Percentiles rank a stretch among this genome's conserved stretches.
Evolutionary conservation across 1,284 basidiomycete genomes (phyloP).

Genomic region (Ganoderma lingzhi): DNA sequence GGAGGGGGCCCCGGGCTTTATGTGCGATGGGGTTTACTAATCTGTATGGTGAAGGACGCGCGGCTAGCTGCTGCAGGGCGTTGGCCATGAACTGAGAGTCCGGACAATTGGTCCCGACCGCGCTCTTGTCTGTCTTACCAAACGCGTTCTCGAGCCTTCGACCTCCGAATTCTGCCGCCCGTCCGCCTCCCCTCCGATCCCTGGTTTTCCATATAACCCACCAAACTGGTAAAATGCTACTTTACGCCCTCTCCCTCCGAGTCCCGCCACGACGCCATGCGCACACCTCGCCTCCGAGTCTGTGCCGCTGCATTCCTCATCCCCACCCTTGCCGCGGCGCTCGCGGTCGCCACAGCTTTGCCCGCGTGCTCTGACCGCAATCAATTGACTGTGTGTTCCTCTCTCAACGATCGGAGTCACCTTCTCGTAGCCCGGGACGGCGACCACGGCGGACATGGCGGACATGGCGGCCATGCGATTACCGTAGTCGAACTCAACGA

Average conservation of each 20-base stretch:
- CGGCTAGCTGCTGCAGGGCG: conserved; percentile 10
- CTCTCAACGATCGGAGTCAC: conserved; percentile 24
- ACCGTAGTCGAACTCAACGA: conserved; percentile 77
- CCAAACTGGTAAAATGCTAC: conserved; percentile 13
- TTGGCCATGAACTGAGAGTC: conserved; percentile 13
- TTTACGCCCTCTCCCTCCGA: conserved; percentile 30
- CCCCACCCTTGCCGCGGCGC: conserved; percentile 39
- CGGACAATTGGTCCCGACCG: conserved; percentile 7
- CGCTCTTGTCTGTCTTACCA: conserved; percentile 24
- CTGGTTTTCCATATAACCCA: conserved; percentile 26
- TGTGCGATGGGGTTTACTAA: conserved; percentile 25
- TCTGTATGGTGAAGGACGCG: conserved; percentile 15
- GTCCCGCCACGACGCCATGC: conserved; percentile 41
- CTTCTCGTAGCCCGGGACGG: conserved; percentile 36
- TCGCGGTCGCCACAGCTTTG: conserved; percentile 37
- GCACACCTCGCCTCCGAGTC: conserved; percentile 34
- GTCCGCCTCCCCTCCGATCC: conserved; percentile 21
- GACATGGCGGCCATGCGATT: conserved; percentile 48
- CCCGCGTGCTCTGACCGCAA: conserved; percentile 12
- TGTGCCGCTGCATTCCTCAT: conserved; percentile 42
- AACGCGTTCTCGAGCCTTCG: conserved; percentile 35
- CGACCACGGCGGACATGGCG: conserved; percentile 43
- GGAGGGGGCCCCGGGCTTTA: background rate
- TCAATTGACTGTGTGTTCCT: conserved; percentile 28
- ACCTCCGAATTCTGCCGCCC: conserved; percentile 36